phyloP scores from a whole-genome alignment of 2,329 filamentous ascomycete genomes.

The Xylaria sp. region DNA sequence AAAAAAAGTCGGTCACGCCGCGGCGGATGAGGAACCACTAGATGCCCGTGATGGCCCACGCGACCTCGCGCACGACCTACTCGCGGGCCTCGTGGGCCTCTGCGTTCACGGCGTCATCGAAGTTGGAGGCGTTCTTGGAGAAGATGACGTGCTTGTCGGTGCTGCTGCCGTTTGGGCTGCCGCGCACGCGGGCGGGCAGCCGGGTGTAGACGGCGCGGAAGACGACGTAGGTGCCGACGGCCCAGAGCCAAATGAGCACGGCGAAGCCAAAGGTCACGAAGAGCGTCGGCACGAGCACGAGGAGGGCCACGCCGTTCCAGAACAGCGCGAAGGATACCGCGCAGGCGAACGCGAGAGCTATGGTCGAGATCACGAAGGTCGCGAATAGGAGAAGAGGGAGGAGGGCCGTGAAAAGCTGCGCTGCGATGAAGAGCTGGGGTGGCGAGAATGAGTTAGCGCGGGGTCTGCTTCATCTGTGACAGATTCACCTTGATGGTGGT shows the following conservation, averaged over 20 bases:
- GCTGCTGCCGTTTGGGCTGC: background rate
- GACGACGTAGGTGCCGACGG: slow-evolving; percentile 66
- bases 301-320: slow-evolving; percentile 72
- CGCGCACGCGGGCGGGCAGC: slow-evolving; percentile 37
- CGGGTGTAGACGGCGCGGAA: slow-evolving; percentile 57
- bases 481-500: background rate
- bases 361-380: slow-evolving; percentile 70
- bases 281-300: slow-evolving; percentile 75
- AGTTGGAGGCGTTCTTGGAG: slow-evolving; percentile 31
- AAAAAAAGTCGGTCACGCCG: slow-evolving; percentile 20
- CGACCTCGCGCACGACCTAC: slow-evolving; percentile 45
- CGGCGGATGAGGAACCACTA: slow-evolving; percentile 28
- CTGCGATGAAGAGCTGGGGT: slow-evolving; percentile 71
- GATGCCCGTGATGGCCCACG: slow-evolving; percentile 39
- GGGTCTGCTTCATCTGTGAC: background rate
- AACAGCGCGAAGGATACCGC: slow-evolving; percentile 74
- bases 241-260: slow-evolving; percentile 74
- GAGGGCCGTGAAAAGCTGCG: slow-evolving; percentile 72
- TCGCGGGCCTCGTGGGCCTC: slow-evolving; percentile 44
- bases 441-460: background rate
- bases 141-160: slow-evolving; percentile 42
- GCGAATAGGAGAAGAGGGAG: slow-evolving; percentile 75
- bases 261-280: slow-evolving; percentile 72
- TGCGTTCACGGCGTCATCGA: slow-evolving; percentile 38
- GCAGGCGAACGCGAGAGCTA: slow-evolving; percentile 69